Evolutionary conservation across 179 eudicot genomes (phyloP), one percentile per base, ranked within the genome.

Genomic region (Nepenthes alata): DNA sequence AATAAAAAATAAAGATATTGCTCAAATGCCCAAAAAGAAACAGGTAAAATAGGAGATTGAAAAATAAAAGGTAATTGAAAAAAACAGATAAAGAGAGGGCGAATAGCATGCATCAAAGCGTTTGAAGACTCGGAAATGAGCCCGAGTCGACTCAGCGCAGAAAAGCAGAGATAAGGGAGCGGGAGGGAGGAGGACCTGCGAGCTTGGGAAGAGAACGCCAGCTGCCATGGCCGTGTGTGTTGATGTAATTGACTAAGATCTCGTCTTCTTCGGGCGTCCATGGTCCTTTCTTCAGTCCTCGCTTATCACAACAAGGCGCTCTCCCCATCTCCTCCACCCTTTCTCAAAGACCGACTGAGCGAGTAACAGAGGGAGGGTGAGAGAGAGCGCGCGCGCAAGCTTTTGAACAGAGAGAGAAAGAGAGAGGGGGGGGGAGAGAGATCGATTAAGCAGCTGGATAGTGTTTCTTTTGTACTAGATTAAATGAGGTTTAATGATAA

Each of bases 241-340:
- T 61, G 61, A 80, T 74, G 70, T 65, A 74, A 15, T 80, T 68
- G 25, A 76, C 35, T 48, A 80, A 74, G 58, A 71, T 58, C 45
- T 80, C 81, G 60, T 80, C 83, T 74, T 80, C 83, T 61, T 80
- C 83, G 59, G 70, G 13, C 6, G 78, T 68, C 83, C 83, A 80
- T 47, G 80, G 80, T 8, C 83, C 83, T 66, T 69, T 80, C 76
- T 76, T 80, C 81, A 80, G 37, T 57, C 81, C 83, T 25, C 48
- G 48, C 61, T 77, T 74, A 14, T 74, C 78, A 70, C 81, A 77
- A 55, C 81, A 77, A 3, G 78, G 75, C 34, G 73, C 37, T 74
- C 78, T 73, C 57, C 72, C 79, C 79, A 75, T 77, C 47, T 66
- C 38, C 14, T 35, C 9, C 63, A 58, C 61, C 36, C 49, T 13